Base-by-base conservation (phyloP, 768 basidiomycete genomes). In the Collybiopsis luxurians region DNA sequence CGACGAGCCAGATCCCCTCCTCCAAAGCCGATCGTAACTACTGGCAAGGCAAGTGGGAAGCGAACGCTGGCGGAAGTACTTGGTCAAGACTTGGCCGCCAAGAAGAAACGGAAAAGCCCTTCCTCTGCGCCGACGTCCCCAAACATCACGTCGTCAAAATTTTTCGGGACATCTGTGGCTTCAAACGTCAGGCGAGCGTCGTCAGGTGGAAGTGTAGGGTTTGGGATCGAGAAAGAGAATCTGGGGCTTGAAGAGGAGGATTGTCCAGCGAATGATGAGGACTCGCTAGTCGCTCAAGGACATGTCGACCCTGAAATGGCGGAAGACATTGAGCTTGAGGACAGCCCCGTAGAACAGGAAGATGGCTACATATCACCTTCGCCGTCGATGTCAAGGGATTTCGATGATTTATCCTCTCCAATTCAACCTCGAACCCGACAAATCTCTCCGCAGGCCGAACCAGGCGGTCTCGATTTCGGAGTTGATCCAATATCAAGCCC, bases 311-410 rank as follows among this genome's bases (percentile, higher is more conserved):
- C 63, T 21, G 71, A 74, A 51, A 67, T 72, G 56, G 76, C 78
- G 56, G 70, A 73, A 36, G 69, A 76, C 21, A 72, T 78, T n/a
- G 73, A 81, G 57, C 71, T 73, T 7, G 71, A 76, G 45, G 62
- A 66, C 31, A 76, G 82, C 51, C 64, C 62, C 10, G 82, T 90
- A 15, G 75, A 77, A 64, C 90, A 90, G 70, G 91, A 92, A 66
- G 89, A 89, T 59, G 90, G 91, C 15, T 93, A 92, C 69, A 76
- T 89, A 53, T 90, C 90, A n/a, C 90, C 89, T 15, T 72, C 81
- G 9, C 72, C 80, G 46, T 83, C 83, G 23, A 73, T 77, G 61
- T 78, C 77, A 49, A 74, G 75, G 59, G 85, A 85, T 36, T 78
- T 78, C 24, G 82, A 88, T 57, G 84, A 85, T 9, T 63, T 91